These are phyloP conservation scores for Termitomyces sp. DNA, from an alignment of 768 basidiomycete genomes.

Conservation along the genomic window DNA sequence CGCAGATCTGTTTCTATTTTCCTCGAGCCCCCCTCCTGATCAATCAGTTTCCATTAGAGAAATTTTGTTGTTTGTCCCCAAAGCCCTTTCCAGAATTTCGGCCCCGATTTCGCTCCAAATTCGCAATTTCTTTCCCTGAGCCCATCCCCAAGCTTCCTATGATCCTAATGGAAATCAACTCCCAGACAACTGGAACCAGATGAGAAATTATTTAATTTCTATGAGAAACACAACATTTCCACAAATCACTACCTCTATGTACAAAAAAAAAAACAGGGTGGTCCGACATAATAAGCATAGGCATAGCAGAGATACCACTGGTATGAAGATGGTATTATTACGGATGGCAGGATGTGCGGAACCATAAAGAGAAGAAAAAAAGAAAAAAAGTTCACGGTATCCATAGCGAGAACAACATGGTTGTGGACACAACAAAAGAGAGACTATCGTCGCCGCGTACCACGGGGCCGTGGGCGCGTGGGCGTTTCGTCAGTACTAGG, in stretches of 20 bases:
- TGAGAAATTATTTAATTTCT: background rate
- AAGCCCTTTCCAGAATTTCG: too few relatives aligned
- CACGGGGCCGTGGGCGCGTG: constrained; percentile 54
- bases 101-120: too few relatives aligned
- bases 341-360: background rate
- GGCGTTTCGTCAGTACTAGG: constrained; percentile 47
- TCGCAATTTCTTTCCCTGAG: background rate
- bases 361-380: background rate
- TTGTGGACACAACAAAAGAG: background rate
- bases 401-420: background rate
- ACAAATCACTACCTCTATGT: background rate
- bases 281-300: background rate
- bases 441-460: constrained; percentile 37
- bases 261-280: background rate
- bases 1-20: too few relatives aligned
- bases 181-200: too few relatives aligned
- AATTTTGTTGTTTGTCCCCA: too few relatives aligned
- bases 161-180: too few relatives aligned
- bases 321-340: background rate
- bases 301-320: background rate
- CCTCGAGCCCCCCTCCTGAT: too few relatives aligned
- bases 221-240: constrained; percentile 4
- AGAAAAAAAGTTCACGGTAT: background rate
- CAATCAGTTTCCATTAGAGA: background rate
- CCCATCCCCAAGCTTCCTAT: background rate